Evolutionary conservation across 1,139 yeast genomes (phyloP).

Genomic region (Debaryomyces subglobosus): DNA sequence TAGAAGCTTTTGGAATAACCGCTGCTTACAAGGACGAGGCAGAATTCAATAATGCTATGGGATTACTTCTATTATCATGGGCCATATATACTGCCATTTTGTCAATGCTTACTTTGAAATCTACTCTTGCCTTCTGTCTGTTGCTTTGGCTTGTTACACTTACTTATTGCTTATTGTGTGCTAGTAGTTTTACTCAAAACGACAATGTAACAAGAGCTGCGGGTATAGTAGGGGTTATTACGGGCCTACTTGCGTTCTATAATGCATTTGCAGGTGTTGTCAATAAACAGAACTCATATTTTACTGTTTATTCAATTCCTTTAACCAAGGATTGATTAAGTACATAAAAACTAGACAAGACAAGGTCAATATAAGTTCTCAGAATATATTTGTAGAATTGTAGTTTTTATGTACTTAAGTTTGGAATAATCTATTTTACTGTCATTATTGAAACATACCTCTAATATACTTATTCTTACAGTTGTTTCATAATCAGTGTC

Average conservation of each 20-base stretch:
- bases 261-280: conserved; percentile 41
- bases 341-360: not conserved
- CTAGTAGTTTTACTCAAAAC: conserved; percentile 40
- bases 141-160: conserved; percentile 40
- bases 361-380: not conserved
- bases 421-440: too few relatives aligned
- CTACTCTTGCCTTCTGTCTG: conserved; percentile 43
- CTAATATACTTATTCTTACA: too few relatives aligned
- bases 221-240: conserved; percentile 46
- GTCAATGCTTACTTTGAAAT: conserved; percentile 42
- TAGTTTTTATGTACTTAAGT: too few relatives aligned
- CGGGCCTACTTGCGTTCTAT: conserved; percentile 48
- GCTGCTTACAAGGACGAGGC: conserved; percentile 50
- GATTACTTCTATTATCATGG: conserved; percentile 50
- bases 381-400: not conserved
- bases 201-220: conserved; percentile 39
- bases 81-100: conserved; percentile 46
- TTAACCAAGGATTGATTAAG: conserved; percentile 16
- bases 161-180: conserved; percentile 47
- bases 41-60: conserved; percentile 39
- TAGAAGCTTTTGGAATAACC: conserved; percentile 53
- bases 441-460: too few relatives aligned
- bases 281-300: conserved; percentile 30
- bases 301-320: conserved; percentile 26
- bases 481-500: too few relatives aligned